Percentiles rank a stretch among this genome's conserved stretches.
Conservation (phyloP, 2,329 filamentous ascomycete genomes). For the Talaromyces sp. region DNA sequence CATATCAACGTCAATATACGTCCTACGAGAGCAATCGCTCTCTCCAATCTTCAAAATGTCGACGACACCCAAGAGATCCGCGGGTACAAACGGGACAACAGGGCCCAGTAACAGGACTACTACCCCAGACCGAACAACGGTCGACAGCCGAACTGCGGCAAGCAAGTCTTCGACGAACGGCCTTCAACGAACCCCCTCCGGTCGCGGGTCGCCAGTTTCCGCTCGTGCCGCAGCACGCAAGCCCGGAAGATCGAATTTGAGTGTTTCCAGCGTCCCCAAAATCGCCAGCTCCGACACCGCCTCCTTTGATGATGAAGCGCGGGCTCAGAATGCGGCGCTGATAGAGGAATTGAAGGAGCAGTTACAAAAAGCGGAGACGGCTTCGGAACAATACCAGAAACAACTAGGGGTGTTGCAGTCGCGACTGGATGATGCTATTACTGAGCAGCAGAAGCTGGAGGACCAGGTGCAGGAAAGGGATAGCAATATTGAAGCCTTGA, state of each 20-base stretch:
- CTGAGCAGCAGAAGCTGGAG: slow-evolving; percentile 80
- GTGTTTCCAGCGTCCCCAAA: slow-evolving; percentile 42
- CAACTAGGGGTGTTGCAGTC: slow-evolving; percentile 80
- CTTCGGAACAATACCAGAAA: slow-evolving; percentile 74
- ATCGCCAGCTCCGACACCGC: slow-evolving; percentile 41
- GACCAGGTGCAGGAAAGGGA: slow-evolving; percentile 83
- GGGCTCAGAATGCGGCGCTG: slow-evolving; percentile 71
- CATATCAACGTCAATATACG: not conserved
- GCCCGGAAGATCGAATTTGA: slow-evolving; percentile 42
- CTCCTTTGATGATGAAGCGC: slow-evolving; percentile 62
- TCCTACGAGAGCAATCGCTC: slow-evolving; percentile 6
- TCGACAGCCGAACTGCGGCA: slow-evolving; percentile 27
- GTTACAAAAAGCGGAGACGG: slow-evolving; percentile 71
- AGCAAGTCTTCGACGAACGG: slow-evolving; percentile 43
- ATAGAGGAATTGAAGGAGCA: slow-evolving; percentile 81
- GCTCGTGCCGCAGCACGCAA: slow-evolving; percentile 66
- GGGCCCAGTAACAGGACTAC: slow-evolving; percentile 44
- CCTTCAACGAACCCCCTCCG: slow-evolving; percentile 59
- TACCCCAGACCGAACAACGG: slow-evolving; percentile 29
- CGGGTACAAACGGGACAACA: slow-evolving; percentile 3
- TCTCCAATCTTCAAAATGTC: not conserved
- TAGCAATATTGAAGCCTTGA: slow-evolving; percentile 72
- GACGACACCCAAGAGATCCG: slow-evolving; percentile 10
- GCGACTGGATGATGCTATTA: slow-evolving; percentile 75
- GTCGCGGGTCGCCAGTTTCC: slow-evolving; percentile 58